A percentile compares a stretch with the other conserved stretches of the same genome.
phyloP scores from a whole-genome alignment of 208 protist species.

The Herpetomonas tarakana region DNA sequence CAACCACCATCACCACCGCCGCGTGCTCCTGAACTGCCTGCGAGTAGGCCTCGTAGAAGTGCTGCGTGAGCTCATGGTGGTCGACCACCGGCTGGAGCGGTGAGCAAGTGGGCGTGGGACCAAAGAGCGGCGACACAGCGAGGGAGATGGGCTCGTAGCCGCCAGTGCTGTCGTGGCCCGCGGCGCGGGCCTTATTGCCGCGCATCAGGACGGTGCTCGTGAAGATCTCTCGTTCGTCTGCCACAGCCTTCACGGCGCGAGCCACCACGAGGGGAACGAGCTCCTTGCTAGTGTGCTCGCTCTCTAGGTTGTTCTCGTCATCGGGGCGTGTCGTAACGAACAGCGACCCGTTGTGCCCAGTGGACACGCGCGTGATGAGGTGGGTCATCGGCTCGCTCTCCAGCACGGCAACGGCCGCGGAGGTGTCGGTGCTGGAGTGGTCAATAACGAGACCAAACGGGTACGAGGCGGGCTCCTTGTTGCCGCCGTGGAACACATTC shows the following conservation, averaged over 20 bases:
- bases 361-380: slow-evolving; percentile 2
- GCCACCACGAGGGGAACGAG: slow-evolving; percentile 18
- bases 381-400: slow-evolving; percentile 7
- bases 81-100: slow-evolving; percentile 22
- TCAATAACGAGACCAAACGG: background rate
- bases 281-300: too few relatives aligned
- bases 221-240: slow-evolving; percentile 22
- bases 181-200: slow-evolving; percentile 29
- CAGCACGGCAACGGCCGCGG: background rate
- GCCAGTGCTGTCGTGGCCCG: background rate
- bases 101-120: slow-evolving; percentile 30
- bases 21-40: slow-evolving; percentile 23
- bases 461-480: background rate
- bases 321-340: slow-evolving; percentile 22
- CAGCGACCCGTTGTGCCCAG: slow-evolving; percentile 2
- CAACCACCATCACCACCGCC: slow-evolving; percentile 25
- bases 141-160: slow-evolving; percentile 16
- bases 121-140: slow-evolving; percentile 54
- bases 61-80: slow-evolving; percentile 13
- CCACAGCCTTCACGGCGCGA: slow-evolving; percentile 14
- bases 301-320: background rate
- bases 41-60: slow-evolving; percentile 15
- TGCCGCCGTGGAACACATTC: background rate
- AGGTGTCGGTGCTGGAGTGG: background rate
- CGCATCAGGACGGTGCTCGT: slow-evolving; percentile 47